Evolutionary conservation across 164 flowering plant genomes (phyloP), one percentile per base, ranked within the genome.

Genomic region (Amborella trichopoda): DNA sequence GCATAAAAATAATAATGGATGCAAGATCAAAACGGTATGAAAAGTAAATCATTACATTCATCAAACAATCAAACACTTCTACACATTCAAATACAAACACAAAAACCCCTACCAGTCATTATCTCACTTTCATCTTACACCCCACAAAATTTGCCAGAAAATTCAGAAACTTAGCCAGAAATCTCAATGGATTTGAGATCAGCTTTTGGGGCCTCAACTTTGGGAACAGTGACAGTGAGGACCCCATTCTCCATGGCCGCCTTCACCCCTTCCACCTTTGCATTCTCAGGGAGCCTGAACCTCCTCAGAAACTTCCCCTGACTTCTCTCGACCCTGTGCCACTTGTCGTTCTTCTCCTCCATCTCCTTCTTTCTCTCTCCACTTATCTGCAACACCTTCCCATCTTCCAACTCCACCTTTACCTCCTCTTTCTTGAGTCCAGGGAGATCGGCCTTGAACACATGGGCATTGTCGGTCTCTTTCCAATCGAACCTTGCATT

Each of bases 381-480:
- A 22, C 65, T 59, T 2, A 69, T 69, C 63, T 62, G 54, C 9
- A 69, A 53, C 17, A 69, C 66, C 13, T 30, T 50, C 2, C 61
- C 75, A 10, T 70, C 71, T n/a, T 70, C 75, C 2, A 70, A 55
- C 27, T 70, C 66, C 39, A 70, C 75, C 54, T 62, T 63, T 48
- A 66, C 66, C 43, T 66, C 65, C 25, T 66, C 74, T 49, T 65
- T 69, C 40, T 52, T 69, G 6, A 69, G 16, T 16, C 73, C 74
- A 9, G 75, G 75, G 0, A 70, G 44, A 17, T 70, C 69, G 5
- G 62, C 71, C 26, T 58, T 70, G 68, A 67, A 67, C 13, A 70
- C 49, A 25, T 70, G 75, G 1, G 67, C 67, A 27, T 61, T 56
- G 3, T 62, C 62, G 20, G 72, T 70, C 33, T 70, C 72, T 44